Base-by-base conservation (phyloP, 2,329 filamentous ascomycete genomes). In the Clarireedia homoeocarpa region DNA sequence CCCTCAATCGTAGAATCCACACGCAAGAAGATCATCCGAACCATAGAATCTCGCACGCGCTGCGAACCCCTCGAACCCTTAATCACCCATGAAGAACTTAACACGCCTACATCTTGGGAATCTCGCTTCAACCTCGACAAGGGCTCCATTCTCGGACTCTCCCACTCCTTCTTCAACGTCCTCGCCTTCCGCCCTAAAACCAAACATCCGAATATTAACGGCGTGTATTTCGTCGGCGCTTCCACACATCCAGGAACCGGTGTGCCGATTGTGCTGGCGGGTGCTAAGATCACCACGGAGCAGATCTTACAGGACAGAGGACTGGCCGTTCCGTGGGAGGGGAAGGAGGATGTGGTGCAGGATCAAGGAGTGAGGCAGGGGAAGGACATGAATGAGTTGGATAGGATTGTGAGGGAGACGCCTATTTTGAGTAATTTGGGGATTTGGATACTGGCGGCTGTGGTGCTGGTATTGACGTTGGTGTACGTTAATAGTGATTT, bases 201-300 rank as follows among this genome's bases (percentile, higher is more conserved):
- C 0, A 73, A 63, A 46, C 63, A 65, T 49, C 60, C 61, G 1
- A 49, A 45, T 60, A 74, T 84, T 34, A 63, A 71, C 4, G 74
- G 73, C 5, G 69, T 84, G 24, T 89, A 88, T 66, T 89, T 90
- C 65, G 87, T 89, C 0, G 86, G 86, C 36, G 86, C 86, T 1
- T 86, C 82, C 65, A 87, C 86, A 20, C 86, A 91, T 72, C 86
- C 87, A 0, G 87, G 87, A 1, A 89, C 86, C 0, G 86, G 86
- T 0, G 86, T 90, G 20, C 87, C 87, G 3, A 87, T 90, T 55
- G 83, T 85, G 26, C 71, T 89, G 9, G 85, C 85, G 0, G 86
- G 86, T 0, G 81, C 83, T 7, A 86, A 83, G 68, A 76, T 89
- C 54, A 79, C 80, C 0, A 73, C 71, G 7, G 77, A 78, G 63